Evolutionary conservation across 2,329 filamentous ascomycete genomes (phyloP).

Genomic region (Xylaria sp.): DNA sequence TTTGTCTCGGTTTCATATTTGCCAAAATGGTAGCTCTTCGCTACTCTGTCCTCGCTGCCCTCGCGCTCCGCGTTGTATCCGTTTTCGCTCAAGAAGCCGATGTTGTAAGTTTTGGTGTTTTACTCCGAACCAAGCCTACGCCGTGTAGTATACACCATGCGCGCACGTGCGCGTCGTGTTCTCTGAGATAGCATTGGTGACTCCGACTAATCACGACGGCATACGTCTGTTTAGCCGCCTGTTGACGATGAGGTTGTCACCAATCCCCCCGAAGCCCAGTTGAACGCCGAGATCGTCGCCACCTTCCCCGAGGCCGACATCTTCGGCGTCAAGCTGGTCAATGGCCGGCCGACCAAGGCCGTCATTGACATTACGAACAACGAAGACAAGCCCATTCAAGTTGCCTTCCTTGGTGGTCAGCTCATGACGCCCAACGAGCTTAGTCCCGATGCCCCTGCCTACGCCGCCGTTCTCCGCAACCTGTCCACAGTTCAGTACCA

Average conservation of each 20-base stretch:
- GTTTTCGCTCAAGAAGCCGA: constrained; percentile 41
- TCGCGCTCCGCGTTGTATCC: constrained; percentile 41
- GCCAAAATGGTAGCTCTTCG: constrained; percentile 43
- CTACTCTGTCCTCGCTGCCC: constrained; percentile 43
- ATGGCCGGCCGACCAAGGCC: constrained; percentile 83
- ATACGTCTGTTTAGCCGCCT: constrained; percentile 26
- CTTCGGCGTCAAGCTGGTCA: constrained; percentile 95
- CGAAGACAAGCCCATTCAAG: constrained; percentile 74
- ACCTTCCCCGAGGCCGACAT: constrained; percentile 75
- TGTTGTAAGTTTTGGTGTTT: constrained; percentile 35
- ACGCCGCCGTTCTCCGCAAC: constrained; percentile 75
- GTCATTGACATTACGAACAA: constrained; percentile 84
- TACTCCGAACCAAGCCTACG: neutral
- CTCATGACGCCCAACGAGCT: constrained; percentile 64
- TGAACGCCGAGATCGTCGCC: constrained; percentile 69
- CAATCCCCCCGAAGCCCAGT: constrained; percentile 46
- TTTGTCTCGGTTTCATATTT: constrained; percentile 10
- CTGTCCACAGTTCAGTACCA: constrained; percentile 78
- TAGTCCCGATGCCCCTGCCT: constrained; percentile 53
- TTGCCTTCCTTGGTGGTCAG: constrained; percentile 78
- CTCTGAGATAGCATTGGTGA: neutral
- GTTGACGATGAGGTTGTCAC: constrained; percentile 34
- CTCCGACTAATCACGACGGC: constrained; percentile 2
- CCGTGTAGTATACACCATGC: neutral
- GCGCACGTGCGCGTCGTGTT: neutral